Percentiles rank a stretch among this genome's conserved stretches.
Evolutionary conservation across 1,284 basidiomycete genomes (phyloP).

Genomic region (Rhodotorula sp.): DNA sequence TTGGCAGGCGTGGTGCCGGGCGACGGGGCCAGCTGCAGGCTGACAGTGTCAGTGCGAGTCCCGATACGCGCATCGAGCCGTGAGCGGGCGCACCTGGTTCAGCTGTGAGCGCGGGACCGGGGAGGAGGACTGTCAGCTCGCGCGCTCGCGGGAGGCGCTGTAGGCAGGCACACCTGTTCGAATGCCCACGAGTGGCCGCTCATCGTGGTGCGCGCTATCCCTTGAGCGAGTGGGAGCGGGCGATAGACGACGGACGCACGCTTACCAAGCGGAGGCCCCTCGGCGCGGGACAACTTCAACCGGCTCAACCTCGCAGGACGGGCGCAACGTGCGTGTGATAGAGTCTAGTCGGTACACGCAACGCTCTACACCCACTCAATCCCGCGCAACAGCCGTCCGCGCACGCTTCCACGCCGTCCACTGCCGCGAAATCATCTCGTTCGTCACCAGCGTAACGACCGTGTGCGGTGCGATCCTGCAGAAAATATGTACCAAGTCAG

Average conservation of each 20-base stretch:
- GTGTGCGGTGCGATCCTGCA: not conserved
- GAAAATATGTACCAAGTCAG: not conserved
- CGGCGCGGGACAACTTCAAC: too few relatives aligned
- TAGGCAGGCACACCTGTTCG: not conserved
- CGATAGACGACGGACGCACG: not conserved
- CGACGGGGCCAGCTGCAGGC: constrained; percentile 20
- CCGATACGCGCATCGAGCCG: too few relatives aligned
- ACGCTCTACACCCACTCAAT: not conserved
- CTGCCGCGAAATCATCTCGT: constrained; percentile 39
- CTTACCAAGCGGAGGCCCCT: not conserved
- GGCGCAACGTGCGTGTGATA: too few relatives aligned
- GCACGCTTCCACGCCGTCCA: constrained; percentile 32
- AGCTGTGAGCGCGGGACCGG: constrained; percentile 18
- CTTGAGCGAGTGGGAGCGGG: not conserved
- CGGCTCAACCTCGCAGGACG: too few relatives aligned
- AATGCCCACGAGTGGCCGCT: not conserved
- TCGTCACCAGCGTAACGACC: constrained; percentile 43
- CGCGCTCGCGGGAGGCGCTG: not conserved
- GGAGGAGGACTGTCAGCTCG: constrained; percentile 9
- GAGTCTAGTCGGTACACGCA: not conserved
- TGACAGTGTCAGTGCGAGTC: not conserved
- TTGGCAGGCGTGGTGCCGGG: constrained; percentile 27
- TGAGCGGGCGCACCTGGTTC: constrained; percentile 20
- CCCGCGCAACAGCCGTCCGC: constrained; percentile 2
- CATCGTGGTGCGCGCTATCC: not conserved